These are phyloP conservation scores for Chenopodium album DNA, from an alignment of 148 eudicot species.

Conservation along the genomic window DNA sequence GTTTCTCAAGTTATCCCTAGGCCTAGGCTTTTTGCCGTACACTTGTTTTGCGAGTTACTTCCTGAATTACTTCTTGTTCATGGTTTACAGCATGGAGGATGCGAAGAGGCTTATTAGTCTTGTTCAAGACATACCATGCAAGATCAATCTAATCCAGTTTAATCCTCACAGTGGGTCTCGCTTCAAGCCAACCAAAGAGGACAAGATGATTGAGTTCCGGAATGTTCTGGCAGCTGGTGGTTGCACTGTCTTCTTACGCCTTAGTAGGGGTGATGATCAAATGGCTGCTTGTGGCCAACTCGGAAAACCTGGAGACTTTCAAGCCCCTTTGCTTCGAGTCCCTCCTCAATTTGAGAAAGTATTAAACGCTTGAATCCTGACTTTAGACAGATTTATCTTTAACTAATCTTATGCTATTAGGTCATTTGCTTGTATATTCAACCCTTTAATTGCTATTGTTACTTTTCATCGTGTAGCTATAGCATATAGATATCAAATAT, in stretches of 20 bases:
- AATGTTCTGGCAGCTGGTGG: constrained; percentile 76
- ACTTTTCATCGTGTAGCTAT: background rate
- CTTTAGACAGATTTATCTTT: background rate
- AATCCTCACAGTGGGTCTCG: constrained; percentile 83
- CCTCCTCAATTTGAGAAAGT: constrained; percentile 44
- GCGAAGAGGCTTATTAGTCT: constrained; percentile 81
- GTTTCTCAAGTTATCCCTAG: too few relatives aligned
- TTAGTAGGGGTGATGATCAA: constrained; percentile 92
- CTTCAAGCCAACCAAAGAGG: constrained; percentile 70
- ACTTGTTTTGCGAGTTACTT: background rate
- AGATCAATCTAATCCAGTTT: constrained; percentile 91
- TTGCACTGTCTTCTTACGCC: constrained; percentile 61
- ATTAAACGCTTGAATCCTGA: constrained; percentile 14
- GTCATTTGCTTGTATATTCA: background rate
- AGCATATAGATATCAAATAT: background rate
- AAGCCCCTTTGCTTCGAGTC: constrained; percentile 73
- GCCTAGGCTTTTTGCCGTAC: background rate
- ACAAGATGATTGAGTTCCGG: constrained; percentile 82
- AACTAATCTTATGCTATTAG: background rate
- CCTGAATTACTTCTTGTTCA: background rate
- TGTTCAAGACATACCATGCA: constrained; percentile 93
- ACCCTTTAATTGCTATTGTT: background rate
- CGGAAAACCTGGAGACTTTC: constrained; percentile 73
- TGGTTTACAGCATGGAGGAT: constrained; percentile 72
- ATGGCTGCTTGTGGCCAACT: constrained; percentile 99